Base-by-base conservation (phyloP, 192 early-diverging fungal species). In the Backusella australiensis region DNA sequence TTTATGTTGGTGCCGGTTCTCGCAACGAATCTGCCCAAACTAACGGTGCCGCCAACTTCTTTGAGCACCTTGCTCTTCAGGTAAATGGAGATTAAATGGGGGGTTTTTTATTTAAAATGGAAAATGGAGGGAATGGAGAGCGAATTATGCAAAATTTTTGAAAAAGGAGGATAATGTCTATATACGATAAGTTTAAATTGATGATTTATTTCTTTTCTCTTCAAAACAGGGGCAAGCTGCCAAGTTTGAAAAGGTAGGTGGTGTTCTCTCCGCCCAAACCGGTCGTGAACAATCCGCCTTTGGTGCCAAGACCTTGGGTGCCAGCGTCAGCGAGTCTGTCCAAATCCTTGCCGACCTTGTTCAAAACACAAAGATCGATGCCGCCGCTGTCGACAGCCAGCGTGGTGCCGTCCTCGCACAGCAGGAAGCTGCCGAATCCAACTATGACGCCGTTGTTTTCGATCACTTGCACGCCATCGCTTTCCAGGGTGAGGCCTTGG, bases 11-110 rank as follows among this genome's bases (percentile, higher is more conserved):
- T 85, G 93, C 94, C 69, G 94, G 94, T 75, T 92, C 90, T 80
- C 91, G 94, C 72, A 88, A 89, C 80, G 94, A 96, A 79, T 92
- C 85, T 72, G 84, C 84, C 77, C 84, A 86, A 73, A 96, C 93
- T 87, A 97, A 99, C 78, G 97, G 97, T 44, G 91, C 93, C 52
- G 97, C 97, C 23, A 96, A 96, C 86, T 98, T 99, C 74, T 85
- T 99, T 49, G 96, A 99, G 86, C 96, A 98, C 83, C 96, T 97
- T 95, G 93, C 96, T 23, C 96, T 99, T 90, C 98, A 99, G 91
- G 94, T 93, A 85, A 39, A 59, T 74, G 42, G 12, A 35, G 4
- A 3, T 2, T 56, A 56, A 8, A 56, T 23, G 6, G 21, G 21
- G 0, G 0, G 6, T 21, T n/a, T 53, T 59, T 26, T 23, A 8